These are phyloP conservation scores for Penicillium nucicola DNA, from an alignment of 495 filamentous ascomycete genomes.

Conservation along the genomic window DNA sequence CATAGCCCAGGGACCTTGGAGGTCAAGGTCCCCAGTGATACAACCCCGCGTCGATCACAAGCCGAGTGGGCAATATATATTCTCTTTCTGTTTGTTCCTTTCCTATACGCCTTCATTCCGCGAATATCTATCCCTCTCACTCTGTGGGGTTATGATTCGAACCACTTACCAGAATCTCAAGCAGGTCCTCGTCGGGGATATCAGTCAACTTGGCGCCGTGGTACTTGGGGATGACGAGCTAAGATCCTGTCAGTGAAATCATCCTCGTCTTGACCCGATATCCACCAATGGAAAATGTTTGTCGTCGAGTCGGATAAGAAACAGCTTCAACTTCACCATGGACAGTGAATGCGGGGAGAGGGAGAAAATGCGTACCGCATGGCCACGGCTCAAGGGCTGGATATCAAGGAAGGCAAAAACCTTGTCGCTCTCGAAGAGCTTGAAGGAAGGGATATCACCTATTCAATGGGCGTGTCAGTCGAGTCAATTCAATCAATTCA, in stretches of 20 bases:
- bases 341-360: not conserved
- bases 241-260: slow-evolving; percentile 12
- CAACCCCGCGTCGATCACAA: not conserved
- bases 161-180: slow-evolving; percentile 71
- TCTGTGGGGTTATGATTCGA: not conserved
- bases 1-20: slow-evolving; percentile 17
- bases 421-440: slow-evolving; percentile 90
- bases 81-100: not conserved
- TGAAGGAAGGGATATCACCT: slow-evolving; percentile 95
- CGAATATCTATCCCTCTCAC: no score
- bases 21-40: not conserved
- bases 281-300: no score
- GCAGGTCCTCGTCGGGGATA: slow-evolving; percentile 85
- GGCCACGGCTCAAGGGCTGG: slow-evolving; percentile 77
- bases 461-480: slow-evolving; percentile 6
- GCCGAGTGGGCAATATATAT: not conserved
- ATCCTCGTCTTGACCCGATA: not conserved
- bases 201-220: slow-evolving; percentile 92
- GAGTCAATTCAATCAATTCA: not conserved
- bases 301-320: no score
- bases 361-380: slow-evolving; percentile 56
- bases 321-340: not conserved
- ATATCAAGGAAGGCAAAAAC: slow-evolving; percentile 97
- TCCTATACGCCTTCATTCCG: no score
- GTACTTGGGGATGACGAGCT: slow-evolving; percentile 96